These are phyloP conservation scores for Scheffersomyces stipitis DNA, from an alignment of 805 yeast genomes.

Conservation along the genomic window DNA sequence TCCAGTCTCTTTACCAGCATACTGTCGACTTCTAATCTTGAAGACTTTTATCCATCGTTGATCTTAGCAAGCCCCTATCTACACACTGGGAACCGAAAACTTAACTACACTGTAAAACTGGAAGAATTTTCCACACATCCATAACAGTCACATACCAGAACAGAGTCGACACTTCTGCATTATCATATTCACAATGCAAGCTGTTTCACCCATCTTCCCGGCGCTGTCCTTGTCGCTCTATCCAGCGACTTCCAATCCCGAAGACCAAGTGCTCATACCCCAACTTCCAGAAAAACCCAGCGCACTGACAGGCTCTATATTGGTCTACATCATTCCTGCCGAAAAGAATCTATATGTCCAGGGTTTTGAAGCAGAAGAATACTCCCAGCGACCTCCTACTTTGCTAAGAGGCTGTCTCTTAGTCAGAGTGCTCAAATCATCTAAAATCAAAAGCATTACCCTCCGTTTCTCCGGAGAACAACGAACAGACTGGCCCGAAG, in stretches of 20 bases:
- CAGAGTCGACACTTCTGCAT: too few species aligned
- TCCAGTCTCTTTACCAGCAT: too few species aligned
- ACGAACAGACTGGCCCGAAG: conserved; percentile 96
- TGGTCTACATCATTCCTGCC: conserved; percentile 70
- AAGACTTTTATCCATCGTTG: too few species aligned
- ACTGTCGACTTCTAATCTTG: too few species aligned
- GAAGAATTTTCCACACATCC: too few species aligned
- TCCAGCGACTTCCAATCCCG: conserved; percentile 4
- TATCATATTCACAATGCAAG: conserved; percentile 3
- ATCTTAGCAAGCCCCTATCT: too few species aligned
- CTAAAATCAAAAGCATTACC: conserved; percentile 63
- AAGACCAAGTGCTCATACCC: conserved; percentile 25
- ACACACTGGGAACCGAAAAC: too few species aligned
- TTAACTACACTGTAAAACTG: too few species aligned
- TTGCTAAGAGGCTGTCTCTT: conserved; percentile 78
- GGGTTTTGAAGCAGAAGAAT: conserved; percentile 73
- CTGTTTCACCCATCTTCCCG: conserved; percentile 25
- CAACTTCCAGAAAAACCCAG: conserved; percentile 57
- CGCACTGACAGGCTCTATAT: conserved; percentile 63
- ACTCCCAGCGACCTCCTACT: conserved; percentile 67
- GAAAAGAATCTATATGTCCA: conserved; percentile 79
- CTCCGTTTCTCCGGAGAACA: conserved; percentile 66
- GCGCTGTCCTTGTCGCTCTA: conserved; percentile 16
- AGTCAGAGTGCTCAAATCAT: conserved; percentile 66
- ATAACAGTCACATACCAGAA: too few species aligned